Conservation (phyloP, 495 filamentous ascomycete genomes). For the Parathielavia appendiculata region DNA sequence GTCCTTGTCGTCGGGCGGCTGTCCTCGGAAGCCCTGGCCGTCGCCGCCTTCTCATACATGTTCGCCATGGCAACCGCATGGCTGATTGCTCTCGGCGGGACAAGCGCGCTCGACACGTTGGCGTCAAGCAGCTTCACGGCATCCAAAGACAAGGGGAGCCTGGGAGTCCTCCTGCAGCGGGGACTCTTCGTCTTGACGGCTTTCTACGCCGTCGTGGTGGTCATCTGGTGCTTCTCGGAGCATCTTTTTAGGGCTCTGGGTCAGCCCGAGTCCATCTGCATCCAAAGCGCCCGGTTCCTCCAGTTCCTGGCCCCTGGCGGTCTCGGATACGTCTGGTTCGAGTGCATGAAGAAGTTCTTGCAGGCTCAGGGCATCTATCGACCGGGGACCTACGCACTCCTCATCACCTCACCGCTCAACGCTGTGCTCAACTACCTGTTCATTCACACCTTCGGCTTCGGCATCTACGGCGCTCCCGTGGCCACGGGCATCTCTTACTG, state of each 20-base stretch:
- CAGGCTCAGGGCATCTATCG: conserved; percentile 93
- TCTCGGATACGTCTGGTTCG: conserved; percentile 87
- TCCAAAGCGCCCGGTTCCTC: conserved; percentile 70
- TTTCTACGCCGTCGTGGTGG: conserved; percentile 71
- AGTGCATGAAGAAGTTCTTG: conserved; percentile 85
- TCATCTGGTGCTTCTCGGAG: conserved; percentile 75
- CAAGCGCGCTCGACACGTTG: conserved; percentile 84
- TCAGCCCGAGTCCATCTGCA: conserved; percentile 72
- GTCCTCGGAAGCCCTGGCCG: conserved; percentile 74
- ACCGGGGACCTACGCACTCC: conserved; percentile 79
- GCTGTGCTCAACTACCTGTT: conserved; percentile 74
- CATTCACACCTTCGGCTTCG: conserved; percentile 64
- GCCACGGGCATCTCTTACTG: conserved; percentile 86
- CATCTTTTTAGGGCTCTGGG: conserved; percentile 71
- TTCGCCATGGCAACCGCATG: conserved; percentile 89
- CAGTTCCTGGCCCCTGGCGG: conserved; percentile 78
- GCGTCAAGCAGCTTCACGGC: conserved; percentile 84
- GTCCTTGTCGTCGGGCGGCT: conserved; percentile 75
- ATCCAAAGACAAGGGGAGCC: conserved; percentile 72
- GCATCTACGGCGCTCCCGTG: conserved; percentile 73
- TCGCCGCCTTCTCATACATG: conserved; percentile 84
- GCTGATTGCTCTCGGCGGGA: conserved; percentile 88
- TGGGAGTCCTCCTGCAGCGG: conserved; percentile 77
- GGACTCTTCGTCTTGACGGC: conserved; percentile 67
- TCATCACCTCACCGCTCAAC: conserved; percentile 79